Evolutionary conservation across 306 rosid genomes (phyloP), one percentile per base, ranked within the genome.

Genomic region (Vicia sativa): DNA sequence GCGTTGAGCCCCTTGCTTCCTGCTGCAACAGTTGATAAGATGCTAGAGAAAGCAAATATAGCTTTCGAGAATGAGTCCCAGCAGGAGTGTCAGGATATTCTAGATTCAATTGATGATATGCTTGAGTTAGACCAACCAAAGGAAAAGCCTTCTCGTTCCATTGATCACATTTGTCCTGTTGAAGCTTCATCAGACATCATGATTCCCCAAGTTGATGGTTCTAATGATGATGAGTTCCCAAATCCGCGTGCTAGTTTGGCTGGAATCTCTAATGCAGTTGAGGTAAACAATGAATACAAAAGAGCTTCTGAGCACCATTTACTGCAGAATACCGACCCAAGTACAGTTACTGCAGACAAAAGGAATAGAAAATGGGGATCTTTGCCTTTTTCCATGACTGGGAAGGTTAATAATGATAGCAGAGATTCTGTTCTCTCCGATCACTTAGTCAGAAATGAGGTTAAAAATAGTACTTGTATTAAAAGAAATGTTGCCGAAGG

Each of bases 21-120:
- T 53, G 78, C 87, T 73, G 79, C 85, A 67, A 84, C 86, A 74
- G 77, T 90, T 68, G 89, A 89, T 64, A 71, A 82, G 71, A 84
- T 92, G 77, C 74, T 92, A 75, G 95, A 89, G 84, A 83, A 85
- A 84, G 98, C 91, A 56, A 87, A 70, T 73, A 48, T 79, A 79
- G 87, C 85, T 64, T 89, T 79, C 74, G 91, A 88, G 79, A 86
- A 72, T 71, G 98, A 84, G 78, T 92, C 98, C 43, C 96, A 87
- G 57, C 90, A 87, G 81, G 98, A 89, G 83, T 89, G 98, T 75
- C 92, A 87, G 64, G 98, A 92, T 83, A 92, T 92, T 74, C 88
- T 92, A 69, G 96, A 90, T 87, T 86, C 98, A 65, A 49, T 86
- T 80, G 91, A 85, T 54, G 87, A 84, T 70, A 68, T 67, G 66